phyloP scores from a whole-genome alignment of 495 filamentous ascomycete genomes.

The Diplogelasinospora grovesii region DNA sequence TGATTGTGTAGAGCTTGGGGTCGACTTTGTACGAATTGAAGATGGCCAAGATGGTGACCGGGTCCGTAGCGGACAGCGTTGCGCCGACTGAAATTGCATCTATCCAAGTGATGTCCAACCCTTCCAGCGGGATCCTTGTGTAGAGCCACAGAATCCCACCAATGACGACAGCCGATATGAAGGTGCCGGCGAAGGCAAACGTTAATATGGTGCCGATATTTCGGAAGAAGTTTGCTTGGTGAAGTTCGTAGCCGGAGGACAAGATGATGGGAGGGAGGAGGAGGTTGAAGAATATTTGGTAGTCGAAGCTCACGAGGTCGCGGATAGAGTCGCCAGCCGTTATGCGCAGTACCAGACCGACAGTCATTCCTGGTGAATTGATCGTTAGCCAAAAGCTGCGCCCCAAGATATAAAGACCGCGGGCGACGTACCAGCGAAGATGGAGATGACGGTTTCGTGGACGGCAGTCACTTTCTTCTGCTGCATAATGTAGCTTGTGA shows the following conservation, averaged over 20 bases:
- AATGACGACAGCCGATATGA: slow-evolving; percentile 91
- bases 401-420: too few relatives aligned
- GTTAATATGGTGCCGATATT: slow-evolving; percentile 97
- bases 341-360: slow-evolving; percentile 82
- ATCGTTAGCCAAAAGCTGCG: slow-evolving; percentile 7
- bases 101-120: slow-evolving; percentile 77
- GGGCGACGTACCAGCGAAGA: slow-evolving; percentile 77
- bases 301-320: slow-evolving; percentile 87
- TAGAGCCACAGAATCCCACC: slow-evolving; percentile 82
- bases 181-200: slow-evolving; percentile 97
- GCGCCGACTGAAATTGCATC: slow-evolving; percentile 95
- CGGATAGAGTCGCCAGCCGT: slow-evolving; percentile 73
- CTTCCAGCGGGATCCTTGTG: slow-evolving; percentile 78
- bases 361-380: slow-evolving; percentile 71
- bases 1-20: slow-evolving; percentile 94
- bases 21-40: slow-evolving; percentile 99
- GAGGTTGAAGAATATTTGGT: slow-evolving; percentile 98
- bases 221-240: slow-evolving; percentile 97
- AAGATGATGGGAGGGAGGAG: slow-evolving; percentile 96
- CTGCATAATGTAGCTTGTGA: slow-evolving; percentile 94
- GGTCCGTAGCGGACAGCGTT: slow-evolving; percentile 92
- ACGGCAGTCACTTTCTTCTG: slow-evolving; percentile 93
- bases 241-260: slow-evolving; percentile 92
- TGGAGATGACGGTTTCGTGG: slow-evolving; percentile 95
- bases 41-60: slow-evolving; percentile 94